Base-by-base conservation (phyloP, 352 stramenopile species). In the Globisporangium megalacanthum region DNA sequence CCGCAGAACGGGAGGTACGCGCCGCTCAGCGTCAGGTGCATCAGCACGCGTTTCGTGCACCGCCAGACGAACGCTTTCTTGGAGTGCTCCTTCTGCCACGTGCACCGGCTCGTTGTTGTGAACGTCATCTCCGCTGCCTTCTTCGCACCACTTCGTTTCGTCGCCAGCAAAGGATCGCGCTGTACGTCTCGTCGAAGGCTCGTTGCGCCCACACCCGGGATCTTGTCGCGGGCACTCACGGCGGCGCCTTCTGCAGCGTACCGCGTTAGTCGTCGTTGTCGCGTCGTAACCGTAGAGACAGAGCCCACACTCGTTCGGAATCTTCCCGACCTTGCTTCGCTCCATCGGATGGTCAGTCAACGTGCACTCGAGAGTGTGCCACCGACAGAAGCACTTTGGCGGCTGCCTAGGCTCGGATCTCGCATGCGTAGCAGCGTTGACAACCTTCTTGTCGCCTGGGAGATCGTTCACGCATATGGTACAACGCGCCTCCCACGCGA, bases 1-100 rank as follows among this genome's bases (percentile, higher is more conserved):
- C 82, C 82, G 29, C 79, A 92, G 49, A 83, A 83, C 3, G 77
- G 61, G 0, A 92, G 56, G 33, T 73, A 90, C 7, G 79, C 77
- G 1, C 70, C 69, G 6, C 58, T 65, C 35, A 86, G 52, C 13
- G 70, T 69, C 29, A 77, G 82, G 60, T 89, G 79, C 61, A 79
- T 79, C 19, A 90, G 37, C 9, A 90, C n/a, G 1, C 52, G 53
- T 49, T 87, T 86, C 11, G 49, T 67, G 61, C 82, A 92, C 7
- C 69, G 71, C 79, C 77, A 89, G 6, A 86, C 57, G 52, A 76
- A 84, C 9, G 55, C 62, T 0, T 65, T 69, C 31, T 85, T 71
- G 8, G 57, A 77, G 51, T 88, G 77, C 41, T 86, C 75, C 54
- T 85, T 84, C 45, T 79, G 64, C 79, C 79, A 89, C 8, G 52